These are phyloP conservation scores for Dictyostelium discoideum DNA, from an alignment of 78 protist species.

Conservation along the genomic window DNA sequence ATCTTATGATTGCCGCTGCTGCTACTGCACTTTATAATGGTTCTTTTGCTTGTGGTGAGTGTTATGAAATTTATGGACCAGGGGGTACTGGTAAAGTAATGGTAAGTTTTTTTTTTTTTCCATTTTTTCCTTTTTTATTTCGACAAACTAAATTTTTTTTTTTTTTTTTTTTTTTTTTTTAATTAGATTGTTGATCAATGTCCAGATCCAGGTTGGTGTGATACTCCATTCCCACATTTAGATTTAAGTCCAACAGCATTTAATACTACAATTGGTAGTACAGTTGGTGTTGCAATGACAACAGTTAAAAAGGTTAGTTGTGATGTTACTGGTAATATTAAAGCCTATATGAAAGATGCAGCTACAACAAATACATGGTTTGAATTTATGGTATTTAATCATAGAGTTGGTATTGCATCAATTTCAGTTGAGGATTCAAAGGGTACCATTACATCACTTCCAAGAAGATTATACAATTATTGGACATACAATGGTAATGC, in stretches of 20 bases:
- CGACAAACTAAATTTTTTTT: neutral
- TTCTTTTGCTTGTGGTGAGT: slow-evolving; percentile 59
- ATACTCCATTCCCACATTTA: slow-evolving; percentile 78
- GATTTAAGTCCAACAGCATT: slow-evolving; percentile 62
- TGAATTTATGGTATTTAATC: slow-evolving; percentile 65
- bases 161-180: neutral
- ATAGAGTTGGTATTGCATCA: slow-evolving; percentile 48
- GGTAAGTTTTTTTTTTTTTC: slow-evolving; percentile 16
- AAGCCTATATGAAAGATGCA: slow-evolving; percentile 58
- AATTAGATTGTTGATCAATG: slow-evolving; percentile 78
- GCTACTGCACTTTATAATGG: slow-evolving; percentile 68
- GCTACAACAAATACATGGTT: slow-evolving; percentile 49
- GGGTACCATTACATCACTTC: neutral
- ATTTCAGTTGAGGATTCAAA: slow-evolving; percentile 19
- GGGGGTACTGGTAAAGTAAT: slow-evolving; percentile 31
- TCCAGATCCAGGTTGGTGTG: slow-evolving; percentile 85
- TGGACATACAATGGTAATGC: slow-evolving; percentile 37
- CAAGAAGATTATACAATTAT: slow-evolving; percentile 47
- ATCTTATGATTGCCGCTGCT: slow-evolving; percentile 61
- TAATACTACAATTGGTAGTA: neutral
- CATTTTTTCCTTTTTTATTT: neutral
- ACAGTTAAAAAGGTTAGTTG: slow-evolving; percentile 61
- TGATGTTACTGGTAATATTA: slow-evolving; percentile 53
- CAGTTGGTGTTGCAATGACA: slow-evolving; percentile 70
- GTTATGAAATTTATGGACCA: slow-evolving; percentile 69